Percentiles rank a stretch among this genome's conserved stretches.
These are phyloP conservation scores for Fonsecaea erecta DNA, from an alignment of 2,329 filamentous ascomycete species.

Conservation along the genomic window DNA sequence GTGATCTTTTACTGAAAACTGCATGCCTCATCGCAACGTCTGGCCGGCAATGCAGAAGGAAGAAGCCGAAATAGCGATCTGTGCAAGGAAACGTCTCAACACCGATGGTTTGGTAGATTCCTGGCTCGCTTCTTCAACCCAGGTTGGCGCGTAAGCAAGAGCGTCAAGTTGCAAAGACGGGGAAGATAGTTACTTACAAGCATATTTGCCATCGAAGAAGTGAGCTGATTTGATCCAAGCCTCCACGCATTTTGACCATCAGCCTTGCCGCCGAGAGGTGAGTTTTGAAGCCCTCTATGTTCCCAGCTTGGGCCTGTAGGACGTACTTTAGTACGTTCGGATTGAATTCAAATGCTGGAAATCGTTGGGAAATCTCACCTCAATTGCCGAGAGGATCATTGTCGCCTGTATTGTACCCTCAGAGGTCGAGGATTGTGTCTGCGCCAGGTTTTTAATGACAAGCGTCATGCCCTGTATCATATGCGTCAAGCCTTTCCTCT, in stretches of 20 bases:
- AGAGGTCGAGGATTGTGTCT: background rate
- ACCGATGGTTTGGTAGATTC: background rate
- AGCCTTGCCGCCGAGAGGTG: background rate
- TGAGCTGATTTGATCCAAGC: background rate
- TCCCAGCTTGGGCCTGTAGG: background rate
- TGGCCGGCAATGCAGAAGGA: background rate
- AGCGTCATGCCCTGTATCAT: background rate
- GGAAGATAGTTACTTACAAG: background rate
- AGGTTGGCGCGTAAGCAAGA: background rate
- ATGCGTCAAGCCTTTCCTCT: background rate
- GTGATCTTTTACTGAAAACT: background rate
- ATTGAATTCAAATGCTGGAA: background rate
- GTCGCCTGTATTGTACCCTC: constrained; percentile 2
- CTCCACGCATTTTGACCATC: constrained; percentile 10
- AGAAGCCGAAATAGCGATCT: constrained; percentile 4
- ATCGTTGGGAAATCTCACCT: background rate
- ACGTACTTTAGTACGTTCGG: background rate
- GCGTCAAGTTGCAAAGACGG: background rate
- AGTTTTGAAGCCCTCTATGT: background rate
- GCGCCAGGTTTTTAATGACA: background rate
- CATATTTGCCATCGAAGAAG: constrained; percentile 5
- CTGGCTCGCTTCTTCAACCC: background rate
- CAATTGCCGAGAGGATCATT: constrained; percentile 3
- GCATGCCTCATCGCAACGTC: background rate
- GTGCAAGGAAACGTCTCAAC: constrained; percentile 6